Evolutionary conservation across 495 filamentous ascomycete genomes (phyloP).

Genomic region (Trypethelium eluteriae): DNA sequence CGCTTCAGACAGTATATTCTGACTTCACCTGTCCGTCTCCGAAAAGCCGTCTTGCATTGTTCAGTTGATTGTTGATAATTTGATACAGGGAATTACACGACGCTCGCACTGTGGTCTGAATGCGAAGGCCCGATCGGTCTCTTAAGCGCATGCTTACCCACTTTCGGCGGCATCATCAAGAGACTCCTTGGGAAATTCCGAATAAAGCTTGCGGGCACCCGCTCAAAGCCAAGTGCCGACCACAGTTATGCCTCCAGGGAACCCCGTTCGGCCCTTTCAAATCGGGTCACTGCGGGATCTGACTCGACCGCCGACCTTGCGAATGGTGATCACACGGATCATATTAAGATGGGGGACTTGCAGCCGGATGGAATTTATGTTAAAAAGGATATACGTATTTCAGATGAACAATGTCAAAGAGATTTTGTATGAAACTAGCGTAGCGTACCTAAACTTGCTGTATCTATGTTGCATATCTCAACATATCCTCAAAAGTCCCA

Average conservation of each 20-base stretch:
- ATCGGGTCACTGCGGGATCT: not conserved
- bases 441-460: not conserved
- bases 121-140: not conserved
- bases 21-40: not conserved
- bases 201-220: not conserved
- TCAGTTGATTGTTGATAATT: too few relatives aligned
- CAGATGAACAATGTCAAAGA: not conserved
- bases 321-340: not conserved
- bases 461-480: not conserved
- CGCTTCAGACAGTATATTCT: not conserved
- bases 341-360: not conserved
- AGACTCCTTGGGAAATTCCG: not conserved
- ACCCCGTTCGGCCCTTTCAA: not conserved
- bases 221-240: not conserved
- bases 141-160: not conserved
- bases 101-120: conserved; percentile 1
- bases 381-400: conserved; percentile 2
- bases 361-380: not conserved
- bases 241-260: not conserved
- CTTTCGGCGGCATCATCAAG: conserved; percentile 1
- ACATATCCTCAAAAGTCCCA: not conserved
- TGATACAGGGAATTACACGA: not conserved
- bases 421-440: not conserved
- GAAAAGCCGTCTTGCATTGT: too few relatives aligned
- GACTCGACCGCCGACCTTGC: not conserved